phyloP scores from a whole-genome alignment of 2,329 filamentous ascomycete genomes.

The Claviceps fusiformis region DNA sequence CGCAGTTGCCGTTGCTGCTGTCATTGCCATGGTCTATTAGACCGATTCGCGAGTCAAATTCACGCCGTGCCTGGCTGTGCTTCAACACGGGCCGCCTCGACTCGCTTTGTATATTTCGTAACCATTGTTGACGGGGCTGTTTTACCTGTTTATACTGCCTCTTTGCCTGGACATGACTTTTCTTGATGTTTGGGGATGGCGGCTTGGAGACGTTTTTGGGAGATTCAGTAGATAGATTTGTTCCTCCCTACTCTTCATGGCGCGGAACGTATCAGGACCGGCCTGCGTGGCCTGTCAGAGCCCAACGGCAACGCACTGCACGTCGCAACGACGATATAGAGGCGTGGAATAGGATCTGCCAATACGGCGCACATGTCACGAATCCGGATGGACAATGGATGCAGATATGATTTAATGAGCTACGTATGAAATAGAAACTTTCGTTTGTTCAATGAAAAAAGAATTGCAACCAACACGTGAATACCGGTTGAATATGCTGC shows the following conservation, averaged over 20 bases:
- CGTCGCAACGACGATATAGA: neutral
- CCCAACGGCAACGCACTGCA: neutral
- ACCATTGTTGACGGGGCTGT: neutral
- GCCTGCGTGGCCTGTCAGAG: neutral
- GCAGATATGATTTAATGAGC: neutral
- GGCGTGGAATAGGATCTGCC: neutral
- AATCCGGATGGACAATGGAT: neutral
- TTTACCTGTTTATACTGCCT: neutral
- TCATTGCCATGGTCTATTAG: constrained; percentile 25
- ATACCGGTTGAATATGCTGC: neutral
- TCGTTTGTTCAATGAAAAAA: neutral
- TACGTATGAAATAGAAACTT: neutral
- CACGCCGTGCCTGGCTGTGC: neutral
- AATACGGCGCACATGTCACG: neutral
- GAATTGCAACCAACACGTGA: neutral
- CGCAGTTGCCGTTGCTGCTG: constrained; percentile 25
- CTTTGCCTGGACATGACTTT: neutral
- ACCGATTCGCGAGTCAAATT: neutral
- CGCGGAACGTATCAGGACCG: neutral
- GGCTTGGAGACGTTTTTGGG: neutral
- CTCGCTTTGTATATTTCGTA: neutral
- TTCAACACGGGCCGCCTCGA: neutral
- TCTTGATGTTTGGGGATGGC: neutral
- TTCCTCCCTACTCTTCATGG: neutral
- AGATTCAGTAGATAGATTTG: neutral